Percentiles rank a stretch among this genome's conserved stretches.
These are phyloP conservation scores for Pyrenula massariospora DNA, from an alignment of 495 filamentous ascomycete species.

Conservation along the genomic window DNA sequence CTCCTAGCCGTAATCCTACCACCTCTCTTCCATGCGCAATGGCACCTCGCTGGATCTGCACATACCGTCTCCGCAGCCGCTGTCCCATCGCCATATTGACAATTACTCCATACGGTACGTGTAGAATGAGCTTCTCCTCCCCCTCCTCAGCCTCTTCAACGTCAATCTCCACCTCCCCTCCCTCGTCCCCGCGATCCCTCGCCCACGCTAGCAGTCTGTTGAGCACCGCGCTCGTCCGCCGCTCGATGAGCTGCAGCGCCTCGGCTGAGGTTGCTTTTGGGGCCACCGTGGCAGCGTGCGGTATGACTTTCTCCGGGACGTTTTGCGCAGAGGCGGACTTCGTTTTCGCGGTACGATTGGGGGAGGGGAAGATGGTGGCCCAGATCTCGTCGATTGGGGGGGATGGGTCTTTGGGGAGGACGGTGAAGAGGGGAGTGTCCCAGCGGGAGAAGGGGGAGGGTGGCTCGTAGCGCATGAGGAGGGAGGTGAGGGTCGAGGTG, in stretches of 20 bases:
- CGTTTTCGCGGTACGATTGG: conserved; percentile 22
- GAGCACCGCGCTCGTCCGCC: conserved; percentile 72
- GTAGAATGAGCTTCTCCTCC: conserved; percentile 6
- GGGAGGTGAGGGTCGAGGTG: conserved; percentile 69
- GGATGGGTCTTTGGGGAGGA: conserved; percentile 65
- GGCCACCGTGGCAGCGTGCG: conserved; percentile 72
- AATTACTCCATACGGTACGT: conserved; percentile 44
- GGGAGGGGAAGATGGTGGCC: conserved; percentile 47
- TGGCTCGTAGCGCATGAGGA: conserved; percentile 92
- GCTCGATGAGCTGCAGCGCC: conserved; percentile 78
- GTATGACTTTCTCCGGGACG: conserved; percentile 43
- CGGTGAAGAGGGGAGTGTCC: conserved; percentile 90
- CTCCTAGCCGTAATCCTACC: conserved; percentile 18
- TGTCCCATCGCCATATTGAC: conserved; percentile 69
- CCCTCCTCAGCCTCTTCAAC: conserved; percentile 9
- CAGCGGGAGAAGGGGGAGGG: conserved; percentile 89
- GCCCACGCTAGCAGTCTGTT: conserved; percentile 63
- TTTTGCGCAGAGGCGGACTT: conserved; percentile 36
- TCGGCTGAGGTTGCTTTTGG: conserved; percentile 55
- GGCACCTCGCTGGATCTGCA: conserved; percentile 55
- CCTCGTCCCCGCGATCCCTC: conserved; percentile 39
- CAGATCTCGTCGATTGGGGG: conserved; percentile 63
- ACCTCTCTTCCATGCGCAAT: conserved; percentile 15
- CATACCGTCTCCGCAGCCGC: conserved; percentile 74
- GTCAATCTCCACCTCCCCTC: conserved; percentile 30